Conservation (phyloP, 2,329 filamentous ascomycete genomes). For the Berkeleyomyces rouxiae region DNA sequence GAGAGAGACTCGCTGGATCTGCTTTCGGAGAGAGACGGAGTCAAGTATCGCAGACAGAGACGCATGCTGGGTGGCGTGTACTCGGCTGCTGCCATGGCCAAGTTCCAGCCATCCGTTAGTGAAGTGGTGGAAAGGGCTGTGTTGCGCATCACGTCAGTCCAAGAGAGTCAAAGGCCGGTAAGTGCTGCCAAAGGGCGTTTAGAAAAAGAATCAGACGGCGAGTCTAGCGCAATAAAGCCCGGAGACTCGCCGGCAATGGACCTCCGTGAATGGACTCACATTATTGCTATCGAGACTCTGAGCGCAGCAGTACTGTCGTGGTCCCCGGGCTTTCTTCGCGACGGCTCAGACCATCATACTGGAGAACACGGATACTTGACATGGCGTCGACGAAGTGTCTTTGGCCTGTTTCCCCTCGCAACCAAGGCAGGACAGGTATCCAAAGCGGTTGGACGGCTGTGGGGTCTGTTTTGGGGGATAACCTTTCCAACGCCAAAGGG, state of each 20-base stretch:
- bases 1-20: slow-evolving; percentile 33
- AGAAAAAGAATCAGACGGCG: not conserved
- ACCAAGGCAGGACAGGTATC: slow-evolving; percentile 22
- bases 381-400: slow-evolving; percentile 36
- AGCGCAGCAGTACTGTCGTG: slow-evolving; percentile 33
- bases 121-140: slow-evolving; percentile 23
- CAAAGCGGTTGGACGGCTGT: slow-evolving; percentile 23
- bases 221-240: not conserved
- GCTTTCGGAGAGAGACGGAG: slow-evolving; percentile 30
- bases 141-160: slow-evolving; percentile 7
- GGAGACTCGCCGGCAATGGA: slow-evolving; percentile 23
- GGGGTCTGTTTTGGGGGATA: slow-evolving; percentile 28
- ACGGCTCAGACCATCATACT: slow-evolving; percentile 29
- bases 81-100: slow-evolving; percentile 25
- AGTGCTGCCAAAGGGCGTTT: not conserved
- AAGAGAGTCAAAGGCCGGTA: not conserved
- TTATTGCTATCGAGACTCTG: slow-evolving; percentile 35
- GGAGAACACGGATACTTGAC: slow-evolving; percentile 32
- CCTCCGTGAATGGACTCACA: slow-evolving; percentile 40
- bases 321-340: slow-evolving; percentile 32
- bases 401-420: slow-evolving; percentile 33
- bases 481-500: slow-evolving; percentile 26
- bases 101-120: slow-evolving; percentile 27
- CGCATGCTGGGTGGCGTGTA: slow-evolving; percentile 34
- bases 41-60: slow-evolving; percentile 32